A percentile compares a stretch with the other conserved stretches of the same genome.
Evolutionary conservation across 1,139 yeast species (phyloP).

Genomic region (Chernovozyma aurita): DNA sequence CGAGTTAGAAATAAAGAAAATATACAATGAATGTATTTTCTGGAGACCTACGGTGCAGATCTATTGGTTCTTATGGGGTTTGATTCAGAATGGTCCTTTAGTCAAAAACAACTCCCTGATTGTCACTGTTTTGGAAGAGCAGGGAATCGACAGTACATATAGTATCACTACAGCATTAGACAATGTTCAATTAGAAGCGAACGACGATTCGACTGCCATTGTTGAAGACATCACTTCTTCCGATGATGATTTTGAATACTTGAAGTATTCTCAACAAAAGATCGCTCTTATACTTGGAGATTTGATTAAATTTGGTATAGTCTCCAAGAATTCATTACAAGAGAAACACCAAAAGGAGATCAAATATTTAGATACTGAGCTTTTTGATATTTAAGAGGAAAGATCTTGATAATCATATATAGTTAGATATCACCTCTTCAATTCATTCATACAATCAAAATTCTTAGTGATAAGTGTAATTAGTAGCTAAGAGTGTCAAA

Average conservation of each 20-base stretch:
- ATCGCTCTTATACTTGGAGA: slow-evolving; percentile 73
- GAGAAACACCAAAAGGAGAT: slow-evolving; percentile 20
- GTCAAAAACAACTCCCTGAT: slow-evolving; percentile 11
- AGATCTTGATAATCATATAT: no score
- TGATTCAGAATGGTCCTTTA: slow-evolving; percentile 63
- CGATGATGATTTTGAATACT: slow-evolving; percentile 77
- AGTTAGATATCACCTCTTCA: no score
- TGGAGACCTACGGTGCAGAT: slow-evolving; percentile 84
- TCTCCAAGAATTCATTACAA: slow-evolving; percentile 32
- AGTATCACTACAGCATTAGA: slow-evolving; percentile 35
- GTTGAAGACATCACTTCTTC: slow-evolving; percentile 36
- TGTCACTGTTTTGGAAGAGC: slow-evolving; percentile 17
- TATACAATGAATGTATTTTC: slow-evolving; percentile 60
- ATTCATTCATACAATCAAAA: no score
- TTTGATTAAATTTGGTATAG: slow-evolving; percentile 56
- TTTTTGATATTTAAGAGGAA: slow-evolving; percentile 21
- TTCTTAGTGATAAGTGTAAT: no score
- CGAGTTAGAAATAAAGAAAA: slow-evolving; percentile 51
- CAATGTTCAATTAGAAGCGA: slow-evolving; percentile 22
- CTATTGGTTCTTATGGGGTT: slow-evolving; percentile 90
- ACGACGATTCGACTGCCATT: slow-evolving; percentile 10
- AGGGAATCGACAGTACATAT: slow-evolving; percentile 37
- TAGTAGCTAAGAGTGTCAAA: no score
- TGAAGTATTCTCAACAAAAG: slow-evolving; percentile 73
- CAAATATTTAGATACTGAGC: slow-evolving; percentile 38